Percentiles rank a stretch among this genome's conserved stretches.
phyloP scores from a whole-genome alignment of 2,329 filamentous ascomycete genomes.

The Geosmithia flava region DNA sequence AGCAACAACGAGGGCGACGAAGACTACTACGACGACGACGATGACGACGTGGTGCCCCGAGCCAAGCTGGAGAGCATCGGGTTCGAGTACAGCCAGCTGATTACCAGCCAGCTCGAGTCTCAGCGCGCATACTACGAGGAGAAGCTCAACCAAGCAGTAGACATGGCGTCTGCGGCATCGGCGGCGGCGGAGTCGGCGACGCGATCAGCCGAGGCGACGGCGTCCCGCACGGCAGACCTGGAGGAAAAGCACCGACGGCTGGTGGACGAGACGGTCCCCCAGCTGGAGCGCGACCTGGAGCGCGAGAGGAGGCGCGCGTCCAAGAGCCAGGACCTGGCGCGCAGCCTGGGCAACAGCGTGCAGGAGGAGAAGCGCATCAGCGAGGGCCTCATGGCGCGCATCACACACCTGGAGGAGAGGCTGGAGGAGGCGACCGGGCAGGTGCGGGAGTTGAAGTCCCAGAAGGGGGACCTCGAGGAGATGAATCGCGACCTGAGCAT shows the following conservation, averaged over 20 bases:
- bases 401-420: slow-evolving; percentile 59
- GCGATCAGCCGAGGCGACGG: slow-evolving; percentile 29
- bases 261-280: slow-evolving; percentile 43
- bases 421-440: slow-evolving; percentile 44
- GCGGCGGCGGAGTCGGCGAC: slow-evolving; percentile 51
- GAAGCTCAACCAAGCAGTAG: slow-evolving; percentile 73
- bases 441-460: slow-evolving; percentile 40
- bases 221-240: slow-evolving; percentile 37
- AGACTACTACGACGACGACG: slow-evolving; percentile 22
- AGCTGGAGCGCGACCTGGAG: slow-evolving; percentile 60
- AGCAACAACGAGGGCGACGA: slow-evolving; percentile 5
- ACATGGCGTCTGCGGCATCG: slow-evolving; percentile 71
- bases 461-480: slow-evolving; percentile 66
- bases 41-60: slow-evolving; percentile 58
- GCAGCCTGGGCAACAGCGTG: slow-evolving; percentile 61
- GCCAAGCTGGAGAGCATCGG: slow-evolving; percentile 66
- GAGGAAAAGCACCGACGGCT: slow-evolving; percentile 33
- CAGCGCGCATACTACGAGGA: slow-evolving; percentile 93
- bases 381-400: slow-evolving; percentile 69
- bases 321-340: slow-evolving; percentile 64
- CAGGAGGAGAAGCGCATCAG: slow-evolving; percentile 82
- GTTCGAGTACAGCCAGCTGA: slow-evolving; percentile 85
- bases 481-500: slow-evolving; percentile 80
- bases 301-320: slow-evolving; percentile 56
- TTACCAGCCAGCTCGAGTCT: slow-evolving; percentile 85